Conservation (phyloP, 2,329 filamentous ascomycete species). For the Trichoderma pleuroti region DNA sequence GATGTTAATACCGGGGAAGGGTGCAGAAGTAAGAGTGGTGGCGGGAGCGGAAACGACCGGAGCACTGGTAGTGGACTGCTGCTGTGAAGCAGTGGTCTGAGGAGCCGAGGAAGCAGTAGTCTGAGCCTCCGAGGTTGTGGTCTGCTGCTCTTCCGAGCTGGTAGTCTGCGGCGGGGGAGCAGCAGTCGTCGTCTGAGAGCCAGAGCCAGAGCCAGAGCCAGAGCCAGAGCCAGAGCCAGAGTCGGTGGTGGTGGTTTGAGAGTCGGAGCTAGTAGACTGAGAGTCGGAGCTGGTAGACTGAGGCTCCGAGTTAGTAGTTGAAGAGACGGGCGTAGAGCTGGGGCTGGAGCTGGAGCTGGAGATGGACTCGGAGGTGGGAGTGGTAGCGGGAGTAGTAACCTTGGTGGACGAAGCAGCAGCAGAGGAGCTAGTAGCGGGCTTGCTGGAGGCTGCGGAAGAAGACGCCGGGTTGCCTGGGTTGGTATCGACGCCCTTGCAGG, state of each 20-base stretch:
- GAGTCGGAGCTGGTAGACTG: not conserved
- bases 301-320: not conserved
- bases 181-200: not conserved
- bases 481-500: constrained; percentile 43
- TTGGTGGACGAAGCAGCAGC: constrained; percentile 20
- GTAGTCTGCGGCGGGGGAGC: not conserved
- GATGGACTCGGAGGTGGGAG: constrained; percentile 27
- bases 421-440: constrained; percentile 19
- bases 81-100: not conserved
- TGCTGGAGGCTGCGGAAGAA: constrained; percentile 18
- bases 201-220: not conserved
- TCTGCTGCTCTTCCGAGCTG: not conserved
- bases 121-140: not conserved
- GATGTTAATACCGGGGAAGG: constrained; percentile 21
- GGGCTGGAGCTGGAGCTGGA: constrained; percentile 25
- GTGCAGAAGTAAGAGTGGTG: constrained; percentile 21
- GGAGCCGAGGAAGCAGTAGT: not conserved
- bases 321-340: constrained; percentile 13
- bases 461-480: not conserved
- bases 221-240: not conserved
- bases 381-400: constrained; percentile 21
- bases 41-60: constrained; percentile 24
- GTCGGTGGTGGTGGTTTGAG: not conserved
- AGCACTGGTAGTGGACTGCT: not conserved
- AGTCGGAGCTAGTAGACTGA: not conserved